Base-by-base conservation (phyloP, 2,329 filamentous ascomycete genomes). In the Ceratocystis harringtonii region DNA sequence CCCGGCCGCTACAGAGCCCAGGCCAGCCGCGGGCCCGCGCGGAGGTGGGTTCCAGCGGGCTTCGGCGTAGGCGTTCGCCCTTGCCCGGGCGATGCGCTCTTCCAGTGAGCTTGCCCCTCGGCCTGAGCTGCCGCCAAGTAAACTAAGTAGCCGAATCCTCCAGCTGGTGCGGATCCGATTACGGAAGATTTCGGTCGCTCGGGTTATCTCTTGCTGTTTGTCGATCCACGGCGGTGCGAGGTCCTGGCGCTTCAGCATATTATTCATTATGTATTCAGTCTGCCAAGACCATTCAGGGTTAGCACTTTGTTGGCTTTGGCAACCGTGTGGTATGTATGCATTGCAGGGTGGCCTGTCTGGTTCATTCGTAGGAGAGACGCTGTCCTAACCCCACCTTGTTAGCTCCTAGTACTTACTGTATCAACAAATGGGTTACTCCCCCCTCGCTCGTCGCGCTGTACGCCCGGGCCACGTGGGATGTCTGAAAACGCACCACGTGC, bases 181-280 rank as follows among this genome's bases (percentile, higher is more conserved):
- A 1, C 94, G 82, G 72, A 99, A 96, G 0, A 80, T 79, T 12
- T 79, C 81, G 0, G 86, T 81, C 0, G 88, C 82, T 68, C 83
- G 84, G 10, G 85, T 81, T 5, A 97, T 78, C 71, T 96, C 91
- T 73, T 97, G 92, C 74, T 99, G 94, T 76, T 96, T 97, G 75
- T 99, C 94, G 67, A 99, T 97, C 94, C 94, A 99, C 0, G 92
- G 92, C 0, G 94, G 94, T 0, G 95, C 90, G 67, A 97, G 89
- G 22, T 96, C 92, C 75, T 99, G 94, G 67, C 88, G 87, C 76
- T 96, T 89, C 69, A 99, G 96, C 78, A 97, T 96, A 76, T 95
- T 94, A 76, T 99, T 97, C 87, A 97, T 88, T 71, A 97, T 89
- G 73, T 96, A 96, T 75, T 97, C 92, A 0, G 94, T 97, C 68